Evolutionary conservation across 495 filamentous ascomycete species (phyloP), one percentile per base, ranked within the genome.

Genomic region (Penicillium coffeae): DNA sequence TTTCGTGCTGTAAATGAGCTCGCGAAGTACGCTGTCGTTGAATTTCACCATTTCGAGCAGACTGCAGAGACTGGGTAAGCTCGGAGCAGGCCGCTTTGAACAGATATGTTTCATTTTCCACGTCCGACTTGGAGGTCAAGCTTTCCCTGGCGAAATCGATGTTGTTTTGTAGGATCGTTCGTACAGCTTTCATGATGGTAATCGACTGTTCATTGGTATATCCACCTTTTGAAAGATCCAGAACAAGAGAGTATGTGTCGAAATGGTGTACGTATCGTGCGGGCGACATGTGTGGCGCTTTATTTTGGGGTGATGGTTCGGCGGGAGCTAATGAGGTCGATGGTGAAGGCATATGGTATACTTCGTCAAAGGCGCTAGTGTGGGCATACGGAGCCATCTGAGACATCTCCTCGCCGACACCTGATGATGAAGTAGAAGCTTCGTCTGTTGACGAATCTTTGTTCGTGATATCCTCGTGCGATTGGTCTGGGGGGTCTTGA

Each of bases 1-100:
- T 82, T 63, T 96, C 92, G 59, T 95, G 89, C 69, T 95, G 89
- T 53, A 97, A 65, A 38, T 90, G 83, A 9, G 85, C 86, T 38
- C 91, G 76, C 54, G 95, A 88, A 50, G 87, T 83, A 34, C 89
- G 82, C 64, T 85, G 75, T 82, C 87, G 52, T 80, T 85, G 59
- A 73, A 85, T 34, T 66, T 80, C 70, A 2, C 70, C 68, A 60
- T 72, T 65, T 21, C 77, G 60, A 16, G 73, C 67, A 8, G 63
- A 69, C 49, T 80, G 79, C 10, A 95, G 80, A 55, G 91, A 90
- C 36, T 87, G 89, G 51, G 84, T 82, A 15, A 99, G 82, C 70
- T 99, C 93, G 12, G 85, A 90, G 65, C 91, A 96, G 12, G 94
- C 93, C 13, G 93, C 92, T 33, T 87, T 80, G 73, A 99, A 99